Evolutionary conservation across 2,329 filamentous ascomycete genomes (phyloP), one percentile per base, ranked within the genome.

Genomic region (Trichoderma hamatum): DNA sequence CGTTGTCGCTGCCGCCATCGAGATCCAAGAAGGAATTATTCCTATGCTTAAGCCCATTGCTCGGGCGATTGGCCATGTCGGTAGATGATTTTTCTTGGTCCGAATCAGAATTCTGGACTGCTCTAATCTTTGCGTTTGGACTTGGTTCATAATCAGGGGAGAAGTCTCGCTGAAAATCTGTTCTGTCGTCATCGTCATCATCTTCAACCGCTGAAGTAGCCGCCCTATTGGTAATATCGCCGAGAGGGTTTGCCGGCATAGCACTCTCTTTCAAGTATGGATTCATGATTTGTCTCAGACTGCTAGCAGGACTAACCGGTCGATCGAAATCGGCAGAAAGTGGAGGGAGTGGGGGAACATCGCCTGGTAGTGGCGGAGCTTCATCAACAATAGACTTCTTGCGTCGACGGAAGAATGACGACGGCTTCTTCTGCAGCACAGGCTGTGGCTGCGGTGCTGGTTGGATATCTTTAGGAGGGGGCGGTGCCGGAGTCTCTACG

Each of bases 401-500:
- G 72, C 94, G 88, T 70, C 96, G 87, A 71, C 96, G 88, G 82
- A 98, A 98, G 82, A 99, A 98, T 0, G 93, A 95, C 1, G 95
- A 96, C 4, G 93, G 88, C 79, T 97, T 97, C 83, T 97, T 97
- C 75, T 92, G 92, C 63, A 97, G 82, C 24, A 82, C 80, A 68
- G 84, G 83, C 19, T 83, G 82, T 61, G 84, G 82, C 39, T 84
- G 84, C 39, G 84, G 84, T 66, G 81, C 79, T 26, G 80, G 80
- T 30, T 80, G 80, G 6, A 77, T 74, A 72, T 88, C 85, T 69
- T 85, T 80, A 5, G 85, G 84, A 2, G 85, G 84, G 67, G 19
- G 49, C 69, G 68, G 34, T 70, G 77, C 72, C 85, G 83, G 71
- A 75, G 72, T 65, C 80, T 67, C 58, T 30, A 67, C 39, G n/a